phyloP scores from a whole-genome alignment of 179 eudicot genomes.

The Vitellaria paradoxa region DNA sequence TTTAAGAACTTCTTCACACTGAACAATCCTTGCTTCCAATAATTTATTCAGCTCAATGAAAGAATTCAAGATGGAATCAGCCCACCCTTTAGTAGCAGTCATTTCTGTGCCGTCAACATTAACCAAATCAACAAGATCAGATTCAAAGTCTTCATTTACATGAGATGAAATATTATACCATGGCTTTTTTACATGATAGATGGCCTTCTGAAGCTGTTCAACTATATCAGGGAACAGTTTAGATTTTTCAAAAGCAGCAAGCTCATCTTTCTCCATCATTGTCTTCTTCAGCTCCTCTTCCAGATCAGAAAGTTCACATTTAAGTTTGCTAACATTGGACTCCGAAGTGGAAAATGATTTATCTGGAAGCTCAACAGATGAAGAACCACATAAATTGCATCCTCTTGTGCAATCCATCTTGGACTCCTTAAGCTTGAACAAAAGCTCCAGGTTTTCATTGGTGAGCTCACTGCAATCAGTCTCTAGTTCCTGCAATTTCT shows the following conservation, averaged over 20 bases:
- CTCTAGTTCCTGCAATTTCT: constrained; percentile 67
- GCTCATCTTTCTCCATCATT: constrained; percentile 17
- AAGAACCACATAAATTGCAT: constrained; percentile 18
- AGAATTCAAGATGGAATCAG: constrained; percentile 17
- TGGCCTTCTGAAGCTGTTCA: constrained; percentile 32
- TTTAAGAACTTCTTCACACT: constrained; percentile 23
- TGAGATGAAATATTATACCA: constrained; percentile 18
- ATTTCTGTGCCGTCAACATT: background rate
- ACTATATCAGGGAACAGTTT: constrained; percentile 21
- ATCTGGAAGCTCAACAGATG: constrained; percentile 25
- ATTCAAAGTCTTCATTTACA: constrained; percentile 12
- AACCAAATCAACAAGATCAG: constrained; percentile 16
- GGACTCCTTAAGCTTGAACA: constrained; percentile 58
- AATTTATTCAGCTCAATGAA: constrained; percentile 33
- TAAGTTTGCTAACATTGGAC: constrained; percentile 34
- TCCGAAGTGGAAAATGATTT: constrained; percentile 27
- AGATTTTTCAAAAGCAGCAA: constrained; percentile 9
- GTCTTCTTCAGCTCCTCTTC: constrained; percentile 31
- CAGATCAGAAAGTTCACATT: constrained; percentile 21
- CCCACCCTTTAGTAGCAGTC: constrained; percentile 13
- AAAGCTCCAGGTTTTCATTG: constrained; percentile 62
- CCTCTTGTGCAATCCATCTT: constrained; percentile 10
- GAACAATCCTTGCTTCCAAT: constrained; percentile 33
- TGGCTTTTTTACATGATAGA: constrained; percentile 31
- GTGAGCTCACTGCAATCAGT: constrained; percentile 74